Evolutionary conservation across 2,329 filamentous ascomycete species (phyloP), one percentile per base, ranked within the genome.

Genomic region (Dothistroma septosporum): DNA sequence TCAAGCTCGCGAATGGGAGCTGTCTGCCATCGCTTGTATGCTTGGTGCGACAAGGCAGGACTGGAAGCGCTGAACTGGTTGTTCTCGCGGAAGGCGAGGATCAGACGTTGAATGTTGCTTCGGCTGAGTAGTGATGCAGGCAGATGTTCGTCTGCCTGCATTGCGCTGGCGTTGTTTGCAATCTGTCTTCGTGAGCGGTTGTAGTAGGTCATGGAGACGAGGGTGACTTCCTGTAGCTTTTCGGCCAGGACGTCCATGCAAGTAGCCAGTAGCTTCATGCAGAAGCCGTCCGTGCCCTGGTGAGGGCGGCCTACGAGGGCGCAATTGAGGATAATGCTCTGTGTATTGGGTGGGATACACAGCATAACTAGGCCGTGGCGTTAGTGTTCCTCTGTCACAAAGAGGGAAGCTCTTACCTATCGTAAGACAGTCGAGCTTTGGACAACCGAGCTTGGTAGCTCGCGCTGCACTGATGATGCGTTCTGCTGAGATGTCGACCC

Each of bases 351-450:
- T 22, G 61, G 61, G 10, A 63, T 56, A 48, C 61, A 63, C 16
- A 63, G 41, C 58, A 63, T 63, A 14, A 60, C 61, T 56, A 44
- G 16, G 12, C 21, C 32, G n/a, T 8, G 35, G 54, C 41, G 55
- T 52, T 44, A 24, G 21, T 28, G 47, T 50, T 16, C 7, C 21
- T 24, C 22, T 31, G 22, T 21, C 12, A 28, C 47, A 11, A 31
- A n/a, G 3, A 12, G 10, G 9, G 5, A 21, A 11, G 21, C 19
- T n/a, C 12, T 48, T 31, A 50, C 47, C 4, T 10, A 49, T 49
- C 21, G 47, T 21, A 24, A 49, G 21, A 12, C 21, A 24, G 24
- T 49, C 47, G 10, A 49, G 47, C 47, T 24, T 49, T 28, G 19
- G 21, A n/a, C 47, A n/a, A 28, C 9, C 10, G 10, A 21, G 21